Conservation (phyloP, 495 filamentous ascomycete genomes). For the Pyronema domesticum region DNA sequence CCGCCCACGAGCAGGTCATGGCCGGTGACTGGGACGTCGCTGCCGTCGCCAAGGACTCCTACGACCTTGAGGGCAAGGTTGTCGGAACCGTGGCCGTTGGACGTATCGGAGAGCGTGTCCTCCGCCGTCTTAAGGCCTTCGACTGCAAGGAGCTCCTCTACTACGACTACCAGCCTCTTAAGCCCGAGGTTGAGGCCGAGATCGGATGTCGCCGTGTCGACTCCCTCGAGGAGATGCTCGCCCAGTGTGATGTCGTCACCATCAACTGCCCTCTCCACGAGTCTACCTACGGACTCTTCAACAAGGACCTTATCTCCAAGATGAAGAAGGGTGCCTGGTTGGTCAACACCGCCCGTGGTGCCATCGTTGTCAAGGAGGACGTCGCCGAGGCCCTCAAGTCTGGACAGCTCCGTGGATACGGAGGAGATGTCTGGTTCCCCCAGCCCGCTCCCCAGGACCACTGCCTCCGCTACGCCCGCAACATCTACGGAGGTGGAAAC, state of each 20-base stretch:
- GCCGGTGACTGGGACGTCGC: conserved; percentile 89
- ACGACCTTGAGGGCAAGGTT: conserved; percentile 90
- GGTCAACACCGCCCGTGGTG: conserved; percentile 94
- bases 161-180: conserved; percentile 96
- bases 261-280: conserved; percentile 99
- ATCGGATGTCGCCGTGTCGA: conserved; percentile 86
- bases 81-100: conserved; percentile 96
- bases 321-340: conserved; percentile 97
- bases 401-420: conserved; percentile 91
- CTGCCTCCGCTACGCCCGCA: conserved; percentile 77
- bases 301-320: conserved; percentile 98
- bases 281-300: conserved; percentile 89
- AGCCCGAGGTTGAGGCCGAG: conserved; percentile 75
- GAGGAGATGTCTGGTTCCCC: conserved; percentile 60
- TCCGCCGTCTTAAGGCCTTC: conserved; percentile 85
- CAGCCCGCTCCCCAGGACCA: conserved; percentile 94
- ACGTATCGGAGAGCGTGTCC: conserved; percentile 93
- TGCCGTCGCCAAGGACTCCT: conserved; percentile 91
- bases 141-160: conserved; percentile 99
- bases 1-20: conserved; percentile 84
- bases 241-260: conserved; percentile 93
- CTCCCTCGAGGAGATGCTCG: conserved; percentile 79
- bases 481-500: conserved; percentile 91
- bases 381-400: conserved; percentile 84
- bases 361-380: conserved; percentile 98